phyloP scores from a whole-genome alignment of 2,329 filamentous ascomycete species.

The Acephala macrosclerotiorum region DNA sequence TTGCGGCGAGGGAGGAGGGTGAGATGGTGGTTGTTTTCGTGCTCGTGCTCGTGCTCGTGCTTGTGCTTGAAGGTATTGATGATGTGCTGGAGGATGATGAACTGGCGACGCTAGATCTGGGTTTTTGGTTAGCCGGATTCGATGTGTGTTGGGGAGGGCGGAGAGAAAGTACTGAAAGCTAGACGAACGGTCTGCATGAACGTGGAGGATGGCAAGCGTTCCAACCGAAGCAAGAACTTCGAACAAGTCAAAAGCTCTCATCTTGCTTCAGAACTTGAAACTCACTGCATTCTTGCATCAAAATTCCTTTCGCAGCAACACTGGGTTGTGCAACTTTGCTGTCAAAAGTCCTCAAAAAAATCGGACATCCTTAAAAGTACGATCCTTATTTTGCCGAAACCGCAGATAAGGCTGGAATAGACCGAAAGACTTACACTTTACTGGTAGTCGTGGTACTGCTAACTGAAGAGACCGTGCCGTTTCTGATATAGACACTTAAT shows the following conservation, averaged over 20 bases:
- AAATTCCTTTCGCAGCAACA: no score
- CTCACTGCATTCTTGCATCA: background rate
- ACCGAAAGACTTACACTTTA: constrained; percentile 19
- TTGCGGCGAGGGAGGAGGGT: background rate
- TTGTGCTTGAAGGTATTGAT: background rate
- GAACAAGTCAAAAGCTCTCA: background rate
- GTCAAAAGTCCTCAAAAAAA: no score
- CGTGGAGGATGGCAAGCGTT: background rate
- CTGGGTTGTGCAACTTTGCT: no score
- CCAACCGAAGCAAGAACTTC: background rate
- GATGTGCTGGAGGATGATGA: background rate
- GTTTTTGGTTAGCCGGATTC: background rate
- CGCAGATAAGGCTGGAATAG: constrained; percentile 1
- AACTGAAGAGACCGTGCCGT: constrained; percentile 17
- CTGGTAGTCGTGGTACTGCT: constrained; percentile 8
- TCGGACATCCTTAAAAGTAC: no score
- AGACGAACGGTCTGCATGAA: background rate
- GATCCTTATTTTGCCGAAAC: background rate
- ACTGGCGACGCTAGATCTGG: constrained; percentile 2
- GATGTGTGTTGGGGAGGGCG: background rate
- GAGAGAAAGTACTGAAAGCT: background rate
- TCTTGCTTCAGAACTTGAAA: background rate
- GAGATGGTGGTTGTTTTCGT: background rate
- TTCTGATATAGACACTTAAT: constrained; percentile 36
- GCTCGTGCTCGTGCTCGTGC: background rate